Conservation (phyloP, 1,139 yeast genomes). For the Suhomyces yuchorum region DNA sequence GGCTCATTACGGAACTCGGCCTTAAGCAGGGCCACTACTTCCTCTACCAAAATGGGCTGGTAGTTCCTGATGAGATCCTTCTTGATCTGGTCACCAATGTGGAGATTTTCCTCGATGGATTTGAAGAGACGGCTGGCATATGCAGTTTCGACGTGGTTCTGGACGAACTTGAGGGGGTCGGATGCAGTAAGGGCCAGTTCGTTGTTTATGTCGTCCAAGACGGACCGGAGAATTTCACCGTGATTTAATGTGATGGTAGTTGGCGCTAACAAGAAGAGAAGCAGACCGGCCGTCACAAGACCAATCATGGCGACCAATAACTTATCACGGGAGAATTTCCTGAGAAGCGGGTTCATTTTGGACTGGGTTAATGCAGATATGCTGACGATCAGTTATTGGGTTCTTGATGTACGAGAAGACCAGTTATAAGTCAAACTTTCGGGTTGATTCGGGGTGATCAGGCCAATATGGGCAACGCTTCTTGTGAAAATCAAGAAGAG, state of each 20-base stretch:
- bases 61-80: slow-evolving; percentile 9
- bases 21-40: slow-evolving; percentile 6
- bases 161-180: slow-evolving; percentile 14
- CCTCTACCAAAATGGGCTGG: slow-evolving; percentile 10
- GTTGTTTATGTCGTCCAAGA: slow-evolving; percentile 1
- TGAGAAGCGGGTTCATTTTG: slow-evolving; percentile 3
- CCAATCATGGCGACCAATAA: slow-evolving; percentile 3
- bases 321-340: slow-evolving; percentile 6
- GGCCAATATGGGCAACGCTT: too few relatives aligned
- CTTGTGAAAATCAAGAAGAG: too few relatives aligned
- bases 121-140: slow-evolving; percentile 13
- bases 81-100: slow-evolving; percentile 10
- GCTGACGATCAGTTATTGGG: too few relatives aligned
- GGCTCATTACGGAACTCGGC: slow-evolving; percentile 1
- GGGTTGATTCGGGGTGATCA: too few relatives aligned
- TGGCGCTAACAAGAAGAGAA: neutral
- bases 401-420: too few relatives aligned
- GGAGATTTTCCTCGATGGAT: slow-evolving; percentile 10
- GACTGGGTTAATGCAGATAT: neutral
- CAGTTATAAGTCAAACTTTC: too few relatives aligned
- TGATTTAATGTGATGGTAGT: neutral
- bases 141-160: slow-evolving; percentile 12
- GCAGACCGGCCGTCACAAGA: neutral
- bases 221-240: slow-evolving; percentile 1
- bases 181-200: neutral